Evolutionary conservation across 2,329 filamentous ascomycete genomes (phyloP), one percentile per base, ranked within the genome.

Genomic region (Nigrospora sphaerica): DNA sequence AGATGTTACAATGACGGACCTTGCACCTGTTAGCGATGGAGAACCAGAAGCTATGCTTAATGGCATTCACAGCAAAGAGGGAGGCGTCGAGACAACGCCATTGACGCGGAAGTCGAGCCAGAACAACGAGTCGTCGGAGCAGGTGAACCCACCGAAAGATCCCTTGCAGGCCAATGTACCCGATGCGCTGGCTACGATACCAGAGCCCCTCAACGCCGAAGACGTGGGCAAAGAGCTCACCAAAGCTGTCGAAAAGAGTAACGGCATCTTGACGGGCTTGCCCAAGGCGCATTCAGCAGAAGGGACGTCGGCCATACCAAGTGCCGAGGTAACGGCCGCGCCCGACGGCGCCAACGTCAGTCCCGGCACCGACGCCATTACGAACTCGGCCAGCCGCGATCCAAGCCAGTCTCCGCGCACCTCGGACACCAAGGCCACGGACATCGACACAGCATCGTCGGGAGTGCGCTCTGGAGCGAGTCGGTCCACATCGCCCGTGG

Each of bases 341-440:
- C 49, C 61, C 10, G 52, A 55, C 6, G 50, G 57, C n/a, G 63
- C 66, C 38, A 61, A 59, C 2, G 54, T 55, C 3, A 74, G 61
- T 36, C 65, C 70, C 0, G 70, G 72, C 39, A 72, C 68, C 0
- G 73, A 74, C 35, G 62, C 59, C 0, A 57, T 64, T 2, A 74
- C 71, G 3, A 71, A 68, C 28, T 63, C 63, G 2, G 64, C 62
- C 2, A 76, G 72, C 47, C 62, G 62, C n/a, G 66, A 67, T 43
- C 64, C 62, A 14, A 78, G 69, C 42, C 69, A 71, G 46, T 75
- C 74, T 0, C 73, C 74, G 2, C 67, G 62, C 6, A 73, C 70
- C 0, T 70, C 72, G 6, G 75, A 78, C 46, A 75, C 72, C 0
- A 78, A 75, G 39, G 70, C 69, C 1, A 75, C 73, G 0, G 75